Evolutionary conservation across 2,329 filamentous ascomycete species (phyloP).

Genomic region (Talaromyces piceae): DNA sequence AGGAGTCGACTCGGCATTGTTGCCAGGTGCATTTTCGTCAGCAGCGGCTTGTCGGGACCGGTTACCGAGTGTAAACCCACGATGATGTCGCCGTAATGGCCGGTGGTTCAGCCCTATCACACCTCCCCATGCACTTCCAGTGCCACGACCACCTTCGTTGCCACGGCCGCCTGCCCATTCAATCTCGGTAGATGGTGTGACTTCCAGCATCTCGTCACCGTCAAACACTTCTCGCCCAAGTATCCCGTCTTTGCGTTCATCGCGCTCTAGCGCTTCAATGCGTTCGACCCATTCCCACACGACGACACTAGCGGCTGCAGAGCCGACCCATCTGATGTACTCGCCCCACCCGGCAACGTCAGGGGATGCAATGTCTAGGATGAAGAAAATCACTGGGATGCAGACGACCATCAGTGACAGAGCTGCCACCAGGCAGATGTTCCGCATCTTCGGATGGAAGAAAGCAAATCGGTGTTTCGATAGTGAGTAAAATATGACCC

Average conservation of each 20-base stretch:
- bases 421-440: slow-evolving; percentile 71
- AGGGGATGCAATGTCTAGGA: slow-evolving; percentile 78
- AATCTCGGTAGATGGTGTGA: slow-evolving; percentile 52
- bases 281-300: slow-evolving; percentile 98
- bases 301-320: slow-evolving; percentile 87
- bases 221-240: slow-evolving; percentile 86
- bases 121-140: slow-evolving; percentile 32
- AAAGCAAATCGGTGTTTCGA: slow-evolving; percentile 88
- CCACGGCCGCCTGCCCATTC: slow-evolving; percentile 38
- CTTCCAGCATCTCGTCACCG: slow-evolving; percentile 83
- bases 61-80: slow-evolving; percentile 20
- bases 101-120: slow-evolving; percentile 30
- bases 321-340: slow-evolving; percentile 94
- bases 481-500: slow-evolving; percentile 89
- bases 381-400: slow-evolving; percentile 87
- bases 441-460: slow-evolving; percentile 84
- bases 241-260: slow-evolving; percentile 91
- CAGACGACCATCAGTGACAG: slow-evolving; percentile 75
- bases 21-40: slow-evolving; percentile 10
- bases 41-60: slow-evolving; percentile 15
- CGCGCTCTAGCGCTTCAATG: slow-evolving; percentile 83
- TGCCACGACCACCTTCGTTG: slow-evolving; percentile 24
- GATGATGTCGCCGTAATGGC: slow-evolving; percentile 29
- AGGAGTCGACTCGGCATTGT: slow-evolving; percentile 11
- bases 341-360: slow-evolving; percentile 88